Percentiles rank a stretch among this genome's conserved stretches.
Evolutionary conservation across 1,139 yeast species (phyloP).

Genomic region (Pichia sp.): DNA sequence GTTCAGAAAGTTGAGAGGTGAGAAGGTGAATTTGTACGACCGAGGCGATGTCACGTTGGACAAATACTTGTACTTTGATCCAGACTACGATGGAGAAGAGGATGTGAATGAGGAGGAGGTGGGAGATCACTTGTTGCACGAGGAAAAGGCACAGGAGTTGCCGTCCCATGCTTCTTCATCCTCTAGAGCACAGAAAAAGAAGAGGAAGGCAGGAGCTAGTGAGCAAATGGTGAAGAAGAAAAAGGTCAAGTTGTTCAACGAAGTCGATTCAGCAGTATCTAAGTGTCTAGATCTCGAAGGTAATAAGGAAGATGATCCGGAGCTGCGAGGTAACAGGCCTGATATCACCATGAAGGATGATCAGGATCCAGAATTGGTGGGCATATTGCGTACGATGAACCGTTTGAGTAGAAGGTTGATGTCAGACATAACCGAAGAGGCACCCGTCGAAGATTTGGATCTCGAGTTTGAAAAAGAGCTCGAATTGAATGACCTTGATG

Average conservation of each 20-base stretch:
- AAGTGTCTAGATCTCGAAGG: conserved; percentile 73
- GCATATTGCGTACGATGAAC: conserved; percentile 84
- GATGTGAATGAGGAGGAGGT: conserved; percentile 28
- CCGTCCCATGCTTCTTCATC: neutral
- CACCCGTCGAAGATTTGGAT: conserved; percentile 33
- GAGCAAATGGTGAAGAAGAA: conserved; percentile 23
- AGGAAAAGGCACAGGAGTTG: neutral
- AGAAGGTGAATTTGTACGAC: conserved; percentile 67
- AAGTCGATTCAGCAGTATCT: conserved; percentile 41
- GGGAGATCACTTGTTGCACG: conserved; percentile 17
- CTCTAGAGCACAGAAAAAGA: conserved; percentile 12
- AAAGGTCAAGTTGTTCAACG: conserved; percentile 29
- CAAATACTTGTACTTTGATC: conserved; percentile 65
- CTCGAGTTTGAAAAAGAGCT: conserved; percentile 44
- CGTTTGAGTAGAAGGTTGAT: conserved; percentile 80
- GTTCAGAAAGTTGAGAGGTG: conserved; percentile 86
- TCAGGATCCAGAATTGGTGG: conserved; percentile 60
- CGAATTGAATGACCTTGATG: conserved; percentile 59
- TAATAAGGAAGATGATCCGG: conserved; percentile 77
- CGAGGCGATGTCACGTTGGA: conserved; percentile 84
- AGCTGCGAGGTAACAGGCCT: conserved; percentile 72
- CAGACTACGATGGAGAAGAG: conserved; percentile 44
- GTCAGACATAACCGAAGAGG: conserved; percentile 35
- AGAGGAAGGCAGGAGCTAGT: conserved; percentile 12
- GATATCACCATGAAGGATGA: conserved; percentile 82